Percentiles rank a stretch among this genome's conserved stretches.
Evolutionary conservation across 371 early-diverging fungal genomes (phyloP).

Genomic region (Syncephalis plumigaleata): DNA sequence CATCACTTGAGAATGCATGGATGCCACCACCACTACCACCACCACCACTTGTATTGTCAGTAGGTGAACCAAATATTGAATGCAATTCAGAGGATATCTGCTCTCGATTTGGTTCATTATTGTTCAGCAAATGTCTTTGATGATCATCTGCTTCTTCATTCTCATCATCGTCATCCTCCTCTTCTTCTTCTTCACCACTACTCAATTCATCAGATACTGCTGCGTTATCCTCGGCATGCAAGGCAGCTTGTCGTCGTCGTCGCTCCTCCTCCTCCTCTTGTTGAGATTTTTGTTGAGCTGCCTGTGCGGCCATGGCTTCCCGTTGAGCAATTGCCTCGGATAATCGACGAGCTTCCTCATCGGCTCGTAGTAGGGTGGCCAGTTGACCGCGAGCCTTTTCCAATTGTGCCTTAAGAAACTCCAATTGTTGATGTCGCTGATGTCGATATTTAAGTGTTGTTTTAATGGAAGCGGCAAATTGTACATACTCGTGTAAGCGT

Average conservation of each 20-base stretch:
- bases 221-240: background rate
- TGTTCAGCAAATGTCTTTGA: background rate
- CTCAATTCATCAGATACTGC: background rate
- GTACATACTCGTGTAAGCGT: conserved; percentile 74
- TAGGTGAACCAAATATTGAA: too few species aligned
- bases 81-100: too few species aligned
- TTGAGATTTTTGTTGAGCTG: background rate
- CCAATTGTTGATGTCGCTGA: conserved; percentile 72
- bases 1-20: background rate
- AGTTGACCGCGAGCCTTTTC: conserved; percentile 44
- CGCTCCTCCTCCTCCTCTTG: too few species aligned
- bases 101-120: too few species aligned
- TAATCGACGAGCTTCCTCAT: conserved; percentile 68
- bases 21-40: conserved; percentile 11
- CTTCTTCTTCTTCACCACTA: background rate
- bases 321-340: conserved; percentile 50
- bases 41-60: too few species aligned
- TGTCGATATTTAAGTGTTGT: conserved; percentile 67
- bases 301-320: conserved; percentile 7
- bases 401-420: conserved; percentile 49
- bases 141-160: background rate
- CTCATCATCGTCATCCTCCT: background rate
- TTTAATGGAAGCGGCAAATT: conserved; percentile 72
- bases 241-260: background rate
- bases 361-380: conserved; percentile 50